These are phyloP conservation scores for Penicillium egyptiacum DNA, from an alignment of 495 filamentous ascomycete genomes.

Conservation along the genomic window DNA sequence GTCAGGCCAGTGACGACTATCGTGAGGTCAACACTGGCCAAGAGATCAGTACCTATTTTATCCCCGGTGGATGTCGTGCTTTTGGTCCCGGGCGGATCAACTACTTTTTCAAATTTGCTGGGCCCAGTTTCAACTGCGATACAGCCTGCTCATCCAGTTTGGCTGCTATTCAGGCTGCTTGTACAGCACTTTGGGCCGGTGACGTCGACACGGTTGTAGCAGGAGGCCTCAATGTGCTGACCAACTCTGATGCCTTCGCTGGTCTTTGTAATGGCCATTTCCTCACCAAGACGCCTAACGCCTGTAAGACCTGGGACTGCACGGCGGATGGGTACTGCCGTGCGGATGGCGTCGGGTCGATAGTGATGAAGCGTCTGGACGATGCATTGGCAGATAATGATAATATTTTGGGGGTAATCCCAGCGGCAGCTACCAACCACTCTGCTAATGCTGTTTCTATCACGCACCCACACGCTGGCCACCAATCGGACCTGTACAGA, in stretches of 20 bases:
- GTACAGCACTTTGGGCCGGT: constrained; percentile 63
- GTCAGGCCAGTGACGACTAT: too few relatives aligned
- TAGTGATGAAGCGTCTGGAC: constrained; percentile 47
- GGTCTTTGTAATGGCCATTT: constrained; percentile 70
- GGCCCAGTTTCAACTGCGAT: too few relatives aligned
- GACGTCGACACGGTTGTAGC: constrained; percentile 72
- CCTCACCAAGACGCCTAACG: constrained; percentile 60
- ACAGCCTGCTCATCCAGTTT: too few relatives aligned
- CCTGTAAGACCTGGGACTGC: constrained; percentile 69
- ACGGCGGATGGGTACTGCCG: constrained; percentile 73
- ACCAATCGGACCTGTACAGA: constrained; percentile 29
- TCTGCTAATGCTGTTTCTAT: constrained; percentile 45
- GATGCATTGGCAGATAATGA: constrained; percentile 52
- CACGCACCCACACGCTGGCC: constrained; percentile 50
- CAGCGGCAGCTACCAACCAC: constrained; percentile 42
- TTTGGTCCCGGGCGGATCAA: too few relatives aligned
- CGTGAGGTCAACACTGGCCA: too few relatives aligned
- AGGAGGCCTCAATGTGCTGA: constrained; percentile 67
- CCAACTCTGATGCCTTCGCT: constrained; percentile 69
- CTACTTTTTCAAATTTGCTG: too few relatives aligned
- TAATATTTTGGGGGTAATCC: constrained; percentile 43
- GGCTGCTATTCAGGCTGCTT: constrained; percentile 40
- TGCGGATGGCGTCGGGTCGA: constrained; percentile 45
- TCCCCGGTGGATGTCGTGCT: too few relatives aligned
- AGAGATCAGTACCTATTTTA: too few relatives aligned